A percentile compares a stretch with the other conserved stretches of the same genome.
Evolutionary conservation across 257 asterid species (phyloP).

Genomic region (Leonotis leonurus): DNA sequence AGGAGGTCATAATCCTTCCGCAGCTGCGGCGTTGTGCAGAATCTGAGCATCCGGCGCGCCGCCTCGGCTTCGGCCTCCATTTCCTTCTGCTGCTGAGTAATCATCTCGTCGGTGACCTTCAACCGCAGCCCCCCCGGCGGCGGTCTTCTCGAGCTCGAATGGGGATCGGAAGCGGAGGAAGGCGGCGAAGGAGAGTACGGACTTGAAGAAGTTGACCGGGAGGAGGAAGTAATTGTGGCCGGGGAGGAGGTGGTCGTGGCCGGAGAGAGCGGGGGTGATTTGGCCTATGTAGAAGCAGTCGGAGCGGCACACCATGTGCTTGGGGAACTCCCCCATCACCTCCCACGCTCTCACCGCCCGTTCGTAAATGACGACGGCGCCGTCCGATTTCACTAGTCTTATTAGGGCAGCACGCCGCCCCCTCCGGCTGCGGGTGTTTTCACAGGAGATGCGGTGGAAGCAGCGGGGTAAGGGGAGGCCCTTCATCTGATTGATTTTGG

Average conservation of each 20-base stretch:
- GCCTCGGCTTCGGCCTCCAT: background rate
- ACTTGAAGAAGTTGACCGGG: slow-evolving; percentile 37
- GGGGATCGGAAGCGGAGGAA: slow-evolving; percentile 31
- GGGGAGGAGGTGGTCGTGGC: slow-evolving; percentile 30
- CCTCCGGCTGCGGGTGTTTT: slow-evolving; percentile 11
- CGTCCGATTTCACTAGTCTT: slow-evolving; percentile 30
- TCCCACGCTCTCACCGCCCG: slow-evolving; percentile 33
- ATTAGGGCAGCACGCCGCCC: background rate
- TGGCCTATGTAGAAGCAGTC: slow-evolving; percentile 54
- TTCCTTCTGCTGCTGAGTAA: slow-evolving; percentile 1
- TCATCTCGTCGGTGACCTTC: slow-evolving; percentile 31
- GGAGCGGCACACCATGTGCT: slow-evolving; percentile 48
- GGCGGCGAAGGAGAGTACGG: slow-evolving; percentile 36
- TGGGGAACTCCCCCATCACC: slow-evolving; percentile 42
- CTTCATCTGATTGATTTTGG: slow-evolving; percentile 15
- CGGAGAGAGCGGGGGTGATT: slow-evolving; percentile 34
- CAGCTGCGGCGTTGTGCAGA: slow-evolving; percentile 45
- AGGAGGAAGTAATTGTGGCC: slow-evolving; percentile 49
- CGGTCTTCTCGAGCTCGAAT: slow-evolving; percentile 40
- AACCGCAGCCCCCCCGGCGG: slow-evolving; percentile 34
- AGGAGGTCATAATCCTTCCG: slow-evolving; percentile 39
- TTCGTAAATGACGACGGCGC: slow-evolving; percentile 33
- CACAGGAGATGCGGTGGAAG: slow-evolving; percentile 32
- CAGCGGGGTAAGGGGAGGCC: slow-evolving; percentile 29
- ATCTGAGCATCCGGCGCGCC: background rate